These are phyloP conservation scores for Lagenaria siceraria DNA, from an alignment of 306 rosid genomes.

Conservation along the genomic window DNA sequence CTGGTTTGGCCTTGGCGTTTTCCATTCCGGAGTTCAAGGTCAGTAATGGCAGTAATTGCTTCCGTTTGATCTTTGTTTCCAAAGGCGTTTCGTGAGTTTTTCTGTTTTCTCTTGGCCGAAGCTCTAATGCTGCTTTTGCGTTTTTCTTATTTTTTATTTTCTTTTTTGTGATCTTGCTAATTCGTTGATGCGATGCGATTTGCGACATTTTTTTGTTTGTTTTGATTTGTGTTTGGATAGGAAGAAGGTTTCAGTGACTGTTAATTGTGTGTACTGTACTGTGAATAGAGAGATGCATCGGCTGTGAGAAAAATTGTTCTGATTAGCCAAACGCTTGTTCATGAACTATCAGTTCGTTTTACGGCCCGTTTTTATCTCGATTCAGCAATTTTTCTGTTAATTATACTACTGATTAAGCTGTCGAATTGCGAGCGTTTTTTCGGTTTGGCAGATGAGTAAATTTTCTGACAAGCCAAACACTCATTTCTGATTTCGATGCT, in stretches of 20 bases:
- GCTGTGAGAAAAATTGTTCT: background rate
- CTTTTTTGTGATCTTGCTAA: background rate
- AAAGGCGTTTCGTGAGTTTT: background rate
- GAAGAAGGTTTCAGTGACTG: background rate
- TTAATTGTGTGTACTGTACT: background rate
- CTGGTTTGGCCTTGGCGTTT: constrained; percentile 94
- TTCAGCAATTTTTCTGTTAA: background rate
- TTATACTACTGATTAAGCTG: background rate
- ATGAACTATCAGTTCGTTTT: background rate
- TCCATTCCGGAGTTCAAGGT: constrained; percentile 95
- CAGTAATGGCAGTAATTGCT: background rate
- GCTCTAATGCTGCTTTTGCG: background rate
- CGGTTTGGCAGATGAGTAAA: background rate
- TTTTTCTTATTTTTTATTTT: background rate
- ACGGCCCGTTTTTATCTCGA: background rate
- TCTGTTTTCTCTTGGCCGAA: background rate
- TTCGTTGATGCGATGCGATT: background rate
- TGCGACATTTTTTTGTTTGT: background rate
- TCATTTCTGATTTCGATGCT: background rate
- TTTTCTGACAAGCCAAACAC: background rate
- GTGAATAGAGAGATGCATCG: background rate
- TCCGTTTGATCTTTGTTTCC: background rate
- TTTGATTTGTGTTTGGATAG: constrained; percentile 1
- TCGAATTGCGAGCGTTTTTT: background rate
- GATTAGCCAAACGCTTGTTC: background rate